Base-by-base conservation (phyloP, 2,329 filamentous ascomycete genomes). In the Colletotrichum tamarilloi region DNA sequence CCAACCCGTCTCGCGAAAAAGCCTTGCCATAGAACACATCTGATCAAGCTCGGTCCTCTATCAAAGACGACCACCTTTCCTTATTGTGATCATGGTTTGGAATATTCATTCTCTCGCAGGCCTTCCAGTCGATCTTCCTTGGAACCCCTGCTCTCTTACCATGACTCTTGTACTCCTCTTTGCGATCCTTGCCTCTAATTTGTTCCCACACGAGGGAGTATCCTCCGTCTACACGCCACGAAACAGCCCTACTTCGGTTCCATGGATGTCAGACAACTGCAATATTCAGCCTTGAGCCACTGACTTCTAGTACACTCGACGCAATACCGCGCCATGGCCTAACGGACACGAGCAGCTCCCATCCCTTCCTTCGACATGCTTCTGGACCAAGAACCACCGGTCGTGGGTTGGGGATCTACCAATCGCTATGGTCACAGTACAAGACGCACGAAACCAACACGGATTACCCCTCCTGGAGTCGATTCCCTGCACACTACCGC, bases 141-240 rank as follows among this genome's bases (percentile, higher is more conserved):
- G 53, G 55, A 35, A 55, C 32, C 24, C 55, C 55, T 28, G 16
- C 58, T 42, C 24, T 63, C 60, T 70, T 70, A 28, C 59, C 53
- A 53, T 32, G 24, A n/a, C 14, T 46, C n/a, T 49, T 28, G 66
- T 63, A 55, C 52, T 35, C 59, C 58, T 55, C 60, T 56, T 24
- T 30, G 52, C 30, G 53, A 60, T 70, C 67, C 70, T 70, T 67
- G 57, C 67, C 67, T 56, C 58, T 14, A 55, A 11, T 8, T 53
- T 28, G 70, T 70, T 70, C 60, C 70, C 70, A 70, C 70, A 73
- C 35, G 60, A 57, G 28, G 24, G n/a, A 70, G 26, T 49, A 70
- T 26, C 67, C 38, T 49, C 56, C 60, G 28, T 35, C 22, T 70
- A 52, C 60, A 56, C 67, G 70, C 70, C 70, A 70, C 70, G 32